These are phyloP conservation scores for Gautieria morchelliformis DNA, from an alignment of 768 basidiomycete species.

Conservation along the genomic window DNA sequence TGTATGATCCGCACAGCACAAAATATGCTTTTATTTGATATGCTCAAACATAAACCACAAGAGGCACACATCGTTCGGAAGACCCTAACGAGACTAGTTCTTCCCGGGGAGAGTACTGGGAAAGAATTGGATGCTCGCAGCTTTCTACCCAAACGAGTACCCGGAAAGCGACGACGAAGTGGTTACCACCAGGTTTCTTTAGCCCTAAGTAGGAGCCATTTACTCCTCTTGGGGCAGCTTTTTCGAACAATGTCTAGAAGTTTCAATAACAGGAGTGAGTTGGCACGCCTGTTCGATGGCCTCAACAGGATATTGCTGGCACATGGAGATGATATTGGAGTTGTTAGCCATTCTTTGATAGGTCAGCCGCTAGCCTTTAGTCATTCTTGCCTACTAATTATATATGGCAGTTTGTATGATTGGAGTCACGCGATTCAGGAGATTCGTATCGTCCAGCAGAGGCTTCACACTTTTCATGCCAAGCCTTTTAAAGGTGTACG, in stretches of 20 bases:
- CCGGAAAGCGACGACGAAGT: not conserved
- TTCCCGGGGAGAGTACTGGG: slow-evolving; percentile 33
- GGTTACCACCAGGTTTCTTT: slow-evolving; percentile 30
- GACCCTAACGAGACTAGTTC: slow-evolving; percentile 47
- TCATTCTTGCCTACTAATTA: slow-evolving; percentile 2
- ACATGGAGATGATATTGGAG: slow-evolving; percentile 68
- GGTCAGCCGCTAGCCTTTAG: slow-evolving; percentile 33
- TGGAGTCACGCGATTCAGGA: slow-evolving; percentile 65
- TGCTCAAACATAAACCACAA: slow-evolving; percentile 57
- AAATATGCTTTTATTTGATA: slow-evolving; percentile 53
- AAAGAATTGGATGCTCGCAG: slow-evolving; percentile 33
- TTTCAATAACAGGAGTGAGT: slow-evolving; percentile 57
- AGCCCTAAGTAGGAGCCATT: slow-evolving; percentile 55
- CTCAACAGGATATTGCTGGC: slow-evolving; percentile 57
- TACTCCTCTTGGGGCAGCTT: slow-evolving; percentile 58
- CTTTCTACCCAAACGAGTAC: slow-evolving; percentile 31
- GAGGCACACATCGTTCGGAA: slow-evolving; percentile 63
- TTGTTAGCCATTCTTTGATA: slow-evolving; percentile 64
- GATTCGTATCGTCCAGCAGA: slow-evolving; percentile 63
- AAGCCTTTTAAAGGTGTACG: slow-evolving; percentile 57
- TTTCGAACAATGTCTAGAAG: slow-evolving; percentile 66
- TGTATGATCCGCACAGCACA: slow-evolving; percentile 61
- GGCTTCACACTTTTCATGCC: slow-evolving; percentile 74
- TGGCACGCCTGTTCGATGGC: slow-evolving; percentile 58
- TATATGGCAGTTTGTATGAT: slow-evolving; percentile 49